phyloP scores from a whole-genome alignment of 345 rosid species.

The Psidium guajava region DNA sequence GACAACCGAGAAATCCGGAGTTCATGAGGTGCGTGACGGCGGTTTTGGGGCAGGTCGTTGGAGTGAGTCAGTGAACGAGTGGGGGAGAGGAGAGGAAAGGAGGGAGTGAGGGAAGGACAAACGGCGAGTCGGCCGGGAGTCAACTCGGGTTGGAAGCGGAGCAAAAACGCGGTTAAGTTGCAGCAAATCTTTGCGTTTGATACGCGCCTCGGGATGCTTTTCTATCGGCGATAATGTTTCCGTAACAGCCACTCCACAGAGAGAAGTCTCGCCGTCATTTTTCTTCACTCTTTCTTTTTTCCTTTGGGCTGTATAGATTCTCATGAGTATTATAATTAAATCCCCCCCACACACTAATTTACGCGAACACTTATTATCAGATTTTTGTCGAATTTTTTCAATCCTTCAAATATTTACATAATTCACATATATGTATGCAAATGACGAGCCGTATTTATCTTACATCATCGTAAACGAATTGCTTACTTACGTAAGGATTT shows the following conservation, averaged over 20 bases:
- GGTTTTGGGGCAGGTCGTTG: background rate
- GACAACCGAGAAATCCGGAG: background rate
- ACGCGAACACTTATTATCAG: background rate
- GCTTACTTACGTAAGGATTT: accelerated
- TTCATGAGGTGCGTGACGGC: background rate
- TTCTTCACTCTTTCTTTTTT: background rate
- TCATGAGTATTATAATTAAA: background rate
- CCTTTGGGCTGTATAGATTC: background rate
- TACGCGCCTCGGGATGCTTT: background rate
- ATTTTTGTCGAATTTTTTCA: background rate
- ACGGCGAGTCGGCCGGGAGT: background rate
- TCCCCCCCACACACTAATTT: background rate
- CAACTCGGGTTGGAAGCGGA: background rate
- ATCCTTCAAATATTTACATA: background rate
- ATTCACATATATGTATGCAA: background rate
- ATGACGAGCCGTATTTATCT: background rate
- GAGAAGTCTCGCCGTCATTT: background rate
- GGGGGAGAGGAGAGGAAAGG: background rate
- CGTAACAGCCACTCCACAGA: background rate
- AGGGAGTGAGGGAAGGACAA: background rate
- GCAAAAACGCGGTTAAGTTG: background rate
- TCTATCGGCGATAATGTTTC: background rate
- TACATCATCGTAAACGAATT: background rate
- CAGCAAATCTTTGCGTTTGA: background rate
- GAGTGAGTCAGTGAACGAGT: background rate